A percentile compares a stretch with the other conserved stretches of the same genome.
Conservation (phyloP, 2,329 filamentous ascomycete genomes). For the Ophiostoma angusticollis region DNA sequence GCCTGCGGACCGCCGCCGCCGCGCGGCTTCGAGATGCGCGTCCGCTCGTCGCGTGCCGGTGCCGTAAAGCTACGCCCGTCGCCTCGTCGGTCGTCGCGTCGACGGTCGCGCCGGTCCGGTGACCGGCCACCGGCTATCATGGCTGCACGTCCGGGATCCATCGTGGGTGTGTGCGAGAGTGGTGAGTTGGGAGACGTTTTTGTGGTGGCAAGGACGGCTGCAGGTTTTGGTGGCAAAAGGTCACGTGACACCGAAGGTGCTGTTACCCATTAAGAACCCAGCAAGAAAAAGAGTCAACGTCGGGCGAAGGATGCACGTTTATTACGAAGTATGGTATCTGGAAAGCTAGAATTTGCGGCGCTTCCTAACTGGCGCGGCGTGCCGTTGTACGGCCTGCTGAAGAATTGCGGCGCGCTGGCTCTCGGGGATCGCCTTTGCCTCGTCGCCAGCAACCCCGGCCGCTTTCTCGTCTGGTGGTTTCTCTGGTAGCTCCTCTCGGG, state of each 20-base stretch:
- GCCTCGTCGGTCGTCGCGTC: not conserved
- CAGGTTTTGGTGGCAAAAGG: no score
- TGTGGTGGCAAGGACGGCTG: not conserved
- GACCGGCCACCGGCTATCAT: conserved; percentile 39
- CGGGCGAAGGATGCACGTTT: no score
- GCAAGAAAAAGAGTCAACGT: no score
- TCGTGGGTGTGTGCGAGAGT: no score
- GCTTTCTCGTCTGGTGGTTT: not conserved
- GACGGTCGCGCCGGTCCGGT: conserved; percentile 21
- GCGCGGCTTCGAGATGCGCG: conserved; percentile 37
- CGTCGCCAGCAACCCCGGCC: conserved; percentile 22
- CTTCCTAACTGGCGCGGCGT: conserved; percentile 39
- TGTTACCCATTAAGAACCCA: no score
- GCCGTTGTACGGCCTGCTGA: conserved; percentile 36
- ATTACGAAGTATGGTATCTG: no score
- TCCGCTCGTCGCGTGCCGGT: conserved; percentile 41
- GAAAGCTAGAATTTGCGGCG: conserved; percentile 46
- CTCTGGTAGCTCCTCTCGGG: not conserved
- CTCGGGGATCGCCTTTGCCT: conserved; percentile 33
- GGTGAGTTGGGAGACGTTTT: conserved; percentile 3
- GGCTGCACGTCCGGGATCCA: conserved; percentile 43
- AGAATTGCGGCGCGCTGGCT: conserved; percentile 38
- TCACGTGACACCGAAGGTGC: no score
- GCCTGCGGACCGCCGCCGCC: conserved; percentile 15
- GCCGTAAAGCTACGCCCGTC: conserved; percentile 35